Conservation (phyloP, 1,284 basidiomycete species). For the Stygiomarasmius scandens region DNA sequence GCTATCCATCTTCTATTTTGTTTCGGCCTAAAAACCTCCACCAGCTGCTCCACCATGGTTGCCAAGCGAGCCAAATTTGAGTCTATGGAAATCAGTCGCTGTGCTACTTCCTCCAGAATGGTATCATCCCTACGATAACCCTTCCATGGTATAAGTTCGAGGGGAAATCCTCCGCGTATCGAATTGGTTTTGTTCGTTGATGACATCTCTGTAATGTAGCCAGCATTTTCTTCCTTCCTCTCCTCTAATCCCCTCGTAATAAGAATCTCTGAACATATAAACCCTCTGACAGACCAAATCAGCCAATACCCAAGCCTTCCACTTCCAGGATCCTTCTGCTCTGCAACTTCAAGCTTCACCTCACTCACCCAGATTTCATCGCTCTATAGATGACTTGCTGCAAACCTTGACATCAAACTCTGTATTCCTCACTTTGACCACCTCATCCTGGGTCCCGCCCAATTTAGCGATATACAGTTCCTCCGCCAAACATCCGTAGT, state of each 20-base stretch:
- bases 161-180: constrained; percentile 38
- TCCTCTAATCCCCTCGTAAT: constrained; percentile 28
- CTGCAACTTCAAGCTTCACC: constrained; percentile 34
- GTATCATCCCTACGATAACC: no score
- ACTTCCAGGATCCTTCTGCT: constrained; percentile 35
- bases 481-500: constrained; percentile 24
- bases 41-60: no score
- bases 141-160: no score
- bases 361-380: constrained; percentile 39
- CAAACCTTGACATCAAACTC: constrained; percentile 25
- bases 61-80: no score
- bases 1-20: no score
- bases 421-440: constrained; percentile 11
- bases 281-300: constrained; percentile 39
- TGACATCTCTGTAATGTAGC: constrained; percentile 34
- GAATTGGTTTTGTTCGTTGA: constrained; percentile 30
- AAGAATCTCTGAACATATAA: constrained; percentile 41
- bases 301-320: constrained; percentile 39
- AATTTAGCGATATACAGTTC: constrained; percentile 23
- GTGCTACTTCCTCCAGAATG: no score
- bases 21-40: no score
- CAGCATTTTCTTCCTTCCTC: constrained; percentile 31
- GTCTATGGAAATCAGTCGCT: no score
- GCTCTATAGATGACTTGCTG: constrained; percentile 35
- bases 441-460: no score